Conservation (phyloP, 345 rosid species). For the Salix udensis region DNA sequence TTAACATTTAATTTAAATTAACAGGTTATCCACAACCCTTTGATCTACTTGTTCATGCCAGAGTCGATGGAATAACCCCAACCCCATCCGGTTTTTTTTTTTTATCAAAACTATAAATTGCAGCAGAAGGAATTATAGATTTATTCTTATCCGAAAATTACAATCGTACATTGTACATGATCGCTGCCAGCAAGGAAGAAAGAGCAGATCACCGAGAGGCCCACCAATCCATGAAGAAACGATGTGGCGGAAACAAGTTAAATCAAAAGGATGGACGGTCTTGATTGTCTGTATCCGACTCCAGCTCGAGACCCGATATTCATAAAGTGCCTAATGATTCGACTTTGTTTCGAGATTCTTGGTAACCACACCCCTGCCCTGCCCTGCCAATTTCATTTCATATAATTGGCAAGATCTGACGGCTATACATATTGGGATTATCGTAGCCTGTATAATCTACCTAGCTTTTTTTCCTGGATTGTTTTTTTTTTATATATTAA, state of each 20-base stretch:
- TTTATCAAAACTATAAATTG: too few relatives aligned
- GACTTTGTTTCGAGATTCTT: neutral
- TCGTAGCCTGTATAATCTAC: neutral
- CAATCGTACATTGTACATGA: neutral
- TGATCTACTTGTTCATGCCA: too few relatives aligned
- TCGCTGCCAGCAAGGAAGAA: neutral
- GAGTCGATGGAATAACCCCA: too few relatives aligned
- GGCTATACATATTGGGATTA: neutral
- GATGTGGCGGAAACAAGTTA: neutral
- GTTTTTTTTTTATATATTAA: too few relatives aligned
- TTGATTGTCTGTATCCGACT: neutral
- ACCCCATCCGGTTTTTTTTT: too few relatives aligned
- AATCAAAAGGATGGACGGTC: neutral
- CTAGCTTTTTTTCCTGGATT: neutral
- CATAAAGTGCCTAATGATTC: neutral
- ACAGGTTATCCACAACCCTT: too few relatives aligned
- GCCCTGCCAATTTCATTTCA: neutral
- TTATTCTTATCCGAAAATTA: neutral
- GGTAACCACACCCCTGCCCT: neutral
- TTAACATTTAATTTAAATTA: too few relatives aligned
- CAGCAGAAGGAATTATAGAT: neutral
- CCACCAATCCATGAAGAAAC: neutral
- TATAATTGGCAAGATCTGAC: neutral
- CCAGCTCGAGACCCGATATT: neutral
- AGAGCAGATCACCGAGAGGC: neutral